Conservation (phyloP, 441 rosid species). For the Erodium chrysanthum region DNA sequence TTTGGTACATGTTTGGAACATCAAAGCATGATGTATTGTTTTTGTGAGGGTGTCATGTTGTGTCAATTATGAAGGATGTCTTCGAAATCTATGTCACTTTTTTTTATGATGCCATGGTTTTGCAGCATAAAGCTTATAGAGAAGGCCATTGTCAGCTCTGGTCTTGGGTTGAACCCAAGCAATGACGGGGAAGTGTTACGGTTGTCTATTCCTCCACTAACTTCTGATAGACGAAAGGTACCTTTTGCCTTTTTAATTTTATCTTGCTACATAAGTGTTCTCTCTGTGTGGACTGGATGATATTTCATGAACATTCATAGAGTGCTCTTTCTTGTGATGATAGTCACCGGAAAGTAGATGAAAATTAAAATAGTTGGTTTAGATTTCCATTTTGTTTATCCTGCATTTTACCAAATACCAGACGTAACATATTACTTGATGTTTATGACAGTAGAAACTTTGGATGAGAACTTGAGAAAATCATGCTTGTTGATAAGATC, state of each 20-base stretch:
- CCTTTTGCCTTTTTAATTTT: background rate
- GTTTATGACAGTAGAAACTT: background rate
- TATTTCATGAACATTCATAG: background rate
- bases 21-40: background rate
- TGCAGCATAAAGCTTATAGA: background rate
- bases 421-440: background rate
- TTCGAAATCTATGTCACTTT: no score
- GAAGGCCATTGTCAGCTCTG: background rate
- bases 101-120: background rate
- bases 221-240: background rate
- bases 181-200: background rate
- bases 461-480: background rate
- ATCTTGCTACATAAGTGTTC: background rate
- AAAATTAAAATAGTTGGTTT: background rate
- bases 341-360: background rate
- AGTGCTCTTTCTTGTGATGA: background rate
- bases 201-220: background rate
- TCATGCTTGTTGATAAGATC: background rate
- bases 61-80: background rate
- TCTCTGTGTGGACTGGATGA: background rate
- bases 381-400: background rate
- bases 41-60: background rate
- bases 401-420: background rate
- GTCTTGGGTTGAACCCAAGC: background rate
- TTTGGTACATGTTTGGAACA: constrained; percentile 12